These are phyloP conservation scores for Xenosphaeropsis pyriputrescens DNA, from an alignment of 2,329 filamentous ascomycete genomes.

Conservation along the genomic window DNA sequence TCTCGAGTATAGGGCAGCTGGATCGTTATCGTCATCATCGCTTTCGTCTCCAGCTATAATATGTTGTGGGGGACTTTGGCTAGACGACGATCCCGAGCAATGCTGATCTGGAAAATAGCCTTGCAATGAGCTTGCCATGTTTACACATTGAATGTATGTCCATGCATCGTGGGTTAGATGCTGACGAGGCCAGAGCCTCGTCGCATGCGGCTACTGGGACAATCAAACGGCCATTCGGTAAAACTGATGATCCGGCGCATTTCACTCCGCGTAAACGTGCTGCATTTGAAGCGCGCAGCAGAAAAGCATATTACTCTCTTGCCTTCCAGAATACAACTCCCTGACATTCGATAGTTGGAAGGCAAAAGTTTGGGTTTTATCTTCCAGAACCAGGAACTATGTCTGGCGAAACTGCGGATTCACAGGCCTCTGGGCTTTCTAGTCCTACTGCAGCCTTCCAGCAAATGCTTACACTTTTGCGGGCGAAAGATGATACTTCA, in stretches of 20 bases:
- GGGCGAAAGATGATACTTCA: conserved; percentile 48
- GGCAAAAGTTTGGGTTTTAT: no score
- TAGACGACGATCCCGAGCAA: conserved; percentile 10
- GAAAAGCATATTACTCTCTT: not conserved
- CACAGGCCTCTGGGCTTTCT: not conserved
- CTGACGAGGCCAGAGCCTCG: no score
- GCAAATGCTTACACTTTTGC: conserved; percentile 39
- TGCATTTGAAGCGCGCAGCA: not conserved
- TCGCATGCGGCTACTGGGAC: not conserved
- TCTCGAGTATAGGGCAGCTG: conserved; percentile 12
- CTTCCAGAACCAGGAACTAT: no score
- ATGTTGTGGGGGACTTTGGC: conserved; percentile 9
- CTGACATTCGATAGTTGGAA: no score
- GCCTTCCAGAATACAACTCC: not conserved
- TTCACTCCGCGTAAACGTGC: not conserved
- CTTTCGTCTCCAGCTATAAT: conserved; percentile 25
- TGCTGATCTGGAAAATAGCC: conserved; percentile 9
- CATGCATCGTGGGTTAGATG: conserved; percentile 1
- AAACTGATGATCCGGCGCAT: conserved; percentile 1
- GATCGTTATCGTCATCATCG: conserved; percentile 27
- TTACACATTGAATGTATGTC: conserved; percentile 4
- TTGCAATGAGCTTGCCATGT: conserved; percentile 17
- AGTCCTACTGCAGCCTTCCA: conserved; percentile 19
- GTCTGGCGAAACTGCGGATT: no score
- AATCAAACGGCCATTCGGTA: not conserved